Conservation (phyloP, 768 basidiomycete genomes). For the Amanita inopinata region DNA sequence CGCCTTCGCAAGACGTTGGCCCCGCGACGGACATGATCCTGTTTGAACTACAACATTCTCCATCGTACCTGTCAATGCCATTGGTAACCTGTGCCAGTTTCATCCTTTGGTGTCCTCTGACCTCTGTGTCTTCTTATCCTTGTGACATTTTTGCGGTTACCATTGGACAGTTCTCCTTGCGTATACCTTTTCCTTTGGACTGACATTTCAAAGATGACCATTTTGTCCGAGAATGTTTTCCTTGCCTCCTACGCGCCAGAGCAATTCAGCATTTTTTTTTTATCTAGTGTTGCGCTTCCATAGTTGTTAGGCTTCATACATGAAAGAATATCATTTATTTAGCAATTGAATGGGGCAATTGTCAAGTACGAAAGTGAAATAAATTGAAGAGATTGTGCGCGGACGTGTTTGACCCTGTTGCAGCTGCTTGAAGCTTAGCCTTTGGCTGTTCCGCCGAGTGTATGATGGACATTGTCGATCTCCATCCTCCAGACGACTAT, state of each 20-base stretch:
- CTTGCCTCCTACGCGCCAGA: neutral
- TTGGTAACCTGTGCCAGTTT: conserved; percentile 2
- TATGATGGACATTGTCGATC: conserved; percentile 49
- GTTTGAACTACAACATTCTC: conserved; percentile 27
- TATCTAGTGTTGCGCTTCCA: too few species aligned
- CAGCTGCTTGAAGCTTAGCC: too few species aligned
- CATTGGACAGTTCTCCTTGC: conserved; percentile 1
- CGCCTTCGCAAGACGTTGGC: conserved; percentile 39
- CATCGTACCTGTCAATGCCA: conserved; percentile 11
- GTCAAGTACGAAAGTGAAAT: too few species aligned
- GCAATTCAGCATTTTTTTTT: too few species aligned
- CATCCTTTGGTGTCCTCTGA: conserved; percentile 18
- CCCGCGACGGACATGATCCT: conserved; percentile 61
- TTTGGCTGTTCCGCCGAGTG: too few species aligned
- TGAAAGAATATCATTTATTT: too few species aligned
- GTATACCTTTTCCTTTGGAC: conserved; percentile 6
- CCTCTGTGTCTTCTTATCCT: conserved; percentile 4
- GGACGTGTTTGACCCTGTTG: too few species aligned
- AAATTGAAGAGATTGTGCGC: too few species aligned
- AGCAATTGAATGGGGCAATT: too few species aligned
- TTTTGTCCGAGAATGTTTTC: neutral
- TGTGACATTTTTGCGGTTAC: conserved; percentile 1
- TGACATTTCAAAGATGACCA: conserved; percentile 4
- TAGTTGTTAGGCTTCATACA: too few species aligned
- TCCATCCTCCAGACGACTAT: conserved; percentile 77